Percentiles rank a stretch among this genome's conserved stretches.
phyloP scores from a whole-genome alignment of 495 filamentous ascomycete genomes.

The Tuber brumale region DNA sequence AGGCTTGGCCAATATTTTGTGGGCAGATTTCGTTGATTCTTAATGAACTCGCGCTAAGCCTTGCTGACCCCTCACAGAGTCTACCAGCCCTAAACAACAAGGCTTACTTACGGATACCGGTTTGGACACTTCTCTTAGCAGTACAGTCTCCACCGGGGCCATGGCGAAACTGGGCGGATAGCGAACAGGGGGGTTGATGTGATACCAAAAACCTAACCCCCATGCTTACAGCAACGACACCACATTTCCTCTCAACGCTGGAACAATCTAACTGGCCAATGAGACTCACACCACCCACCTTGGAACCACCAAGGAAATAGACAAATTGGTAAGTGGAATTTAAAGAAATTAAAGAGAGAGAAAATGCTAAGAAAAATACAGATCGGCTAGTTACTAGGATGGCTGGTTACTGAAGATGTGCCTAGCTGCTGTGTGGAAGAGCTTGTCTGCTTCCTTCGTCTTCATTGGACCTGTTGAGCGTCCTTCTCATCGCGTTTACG shows the following conservation, averaged over 20 bases:
- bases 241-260: not conserved
- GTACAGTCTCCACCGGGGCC: not conserved
- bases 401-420: too few species aligned
- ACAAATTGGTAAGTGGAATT: not conserved
- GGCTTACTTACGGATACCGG: too few species aligned
- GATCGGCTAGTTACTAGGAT: not conserved
- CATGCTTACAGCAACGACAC: not conserved
- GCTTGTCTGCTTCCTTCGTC: not conserved
- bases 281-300: too few species aligned
- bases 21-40: too few species aligned
- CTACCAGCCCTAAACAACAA: too few species aligned
- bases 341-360: not conserved
- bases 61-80: too few species aligned
- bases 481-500: not conserved
- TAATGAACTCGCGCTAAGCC: too few species aligned
- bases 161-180: not conserved
- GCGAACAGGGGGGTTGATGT: not conserved
- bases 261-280: not conserved
- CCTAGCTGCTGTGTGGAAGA: not conserved
- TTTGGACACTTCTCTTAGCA: too few species aligned
- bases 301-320: too few species aligned
- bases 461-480: not conserved
- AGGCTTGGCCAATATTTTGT: too few species aligned
- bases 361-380: not conserved
- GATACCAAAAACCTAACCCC: not conserved